Conservation (phyloP, 202 grass and related monocot species). For the Schoenoplectus tabernaemontani region DNA sequence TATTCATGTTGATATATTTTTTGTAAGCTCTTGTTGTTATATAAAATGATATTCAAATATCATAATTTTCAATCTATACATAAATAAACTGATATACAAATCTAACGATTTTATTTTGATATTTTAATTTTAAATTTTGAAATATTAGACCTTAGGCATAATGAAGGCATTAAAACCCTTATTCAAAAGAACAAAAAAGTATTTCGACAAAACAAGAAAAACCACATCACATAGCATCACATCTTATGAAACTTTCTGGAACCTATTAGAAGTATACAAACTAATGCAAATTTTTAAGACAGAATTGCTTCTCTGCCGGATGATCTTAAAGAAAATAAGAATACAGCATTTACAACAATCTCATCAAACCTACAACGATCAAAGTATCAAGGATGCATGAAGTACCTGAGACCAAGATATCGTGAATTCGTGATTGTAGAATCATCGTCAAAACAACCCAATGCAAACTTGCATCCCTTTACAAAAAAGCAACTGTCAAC, state of each 20-base stretch:
- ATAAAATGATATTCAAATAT: no score
- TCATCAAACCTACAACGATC: neutral
- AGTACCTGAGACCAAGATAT: slow-evolving; percentile 13
- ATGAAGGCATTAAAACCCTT: neutral
- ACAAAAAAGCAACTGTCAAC: slow-evolving; percentile 1
- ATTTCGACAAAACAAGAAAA: neutral
- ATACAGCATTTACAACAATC: neutral
- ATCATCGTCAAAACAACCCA: neutral
- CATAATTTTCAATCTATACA: no score
- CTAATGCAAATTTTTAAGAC: neutral
- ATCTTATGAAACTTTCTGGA: neutral
- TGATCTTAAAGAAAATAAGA: neutral
- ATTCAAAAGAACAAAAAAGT: no score
- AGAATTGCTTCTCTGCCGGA: neutral
- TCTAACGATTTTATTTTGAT: no score
- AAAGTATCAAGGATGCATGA: slow-evolving; percentile 7
- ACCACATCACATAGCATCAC: neutral
- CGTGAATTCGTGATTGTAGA: slow-evolving; percentile 5
- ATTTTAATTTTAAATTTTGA: no score
- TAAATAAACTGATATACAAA: no score
- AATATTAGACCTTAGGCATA: no score
- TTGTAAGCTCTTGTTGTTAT: no score
- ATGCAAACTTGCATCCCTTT: slow-evolving; percentile 23
- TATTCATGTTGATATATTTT: no score
- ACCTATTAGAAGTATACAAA: slow-evolving; percentile 8